Base-by-base conservation (phyloP, 495 filamentous ascomycete genomes). In the Letharia columbiana region DNA sequence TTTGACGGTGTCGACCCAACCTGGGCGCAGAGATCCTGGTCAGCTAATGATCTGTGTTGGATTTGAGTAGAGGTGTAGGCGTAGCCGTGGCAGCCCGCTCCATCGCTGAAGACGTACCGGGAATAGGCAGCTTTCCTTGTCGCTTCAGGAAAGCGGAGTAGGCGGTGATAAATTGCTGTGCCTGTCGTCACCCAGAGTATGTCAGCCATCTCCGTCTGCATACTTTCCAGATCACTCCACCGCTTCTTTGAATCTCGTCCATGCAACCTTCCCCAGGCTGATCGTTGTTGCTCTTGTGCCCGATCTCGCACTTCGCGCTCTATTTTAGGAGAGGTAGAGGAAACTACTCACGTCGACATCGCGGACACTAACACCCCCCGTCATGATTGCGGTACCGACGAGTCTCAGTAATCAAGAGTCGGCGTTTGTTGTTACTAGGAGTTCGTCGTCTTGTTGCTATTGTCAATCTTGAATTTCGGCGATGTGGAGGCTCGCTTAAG, bases 1-100 rank as follows among this genome's bases (percentile, higher is more conserved):
- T 87, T 98, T 98, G 83, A 98, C 93, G 76, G 93, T 96, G 76
- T 98, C 93, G 79, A 96, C 91, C 93, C 93, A 98, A 81, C 90
- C 90, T 92, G 72, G 69, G 74, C 72, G 69, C 31, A 52, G 61
- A 76, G 69, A 63, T 10, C 3, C 20, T 40, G 23, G 59, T 62
- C 39, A 47, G 54, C 17, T 41, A 33, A 9, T 40, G n/a, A 5
- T 35, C 35, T 2, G 49, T 39, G 15, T 13, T 39, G 18, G 40
- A 31, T 31, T n/a, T 39, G 47, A 56, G 17, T 37, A 66, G 54
- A 35, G 28, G 10, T 37, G 20, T 40, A 56, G 31, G 47, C n/a
- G 23, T n/a, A 9, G 49, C 35, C 5, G 59, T 35, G 13, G n/a
- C 33, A 41, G 23, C n/a, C 59, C 15, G 15, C 31, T 35, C 10